These are phyloP conservation scores for Eimeria praecox DNA, from an alignment of 169 alveolate genomes.

Conservation along the genomic window DNA sequence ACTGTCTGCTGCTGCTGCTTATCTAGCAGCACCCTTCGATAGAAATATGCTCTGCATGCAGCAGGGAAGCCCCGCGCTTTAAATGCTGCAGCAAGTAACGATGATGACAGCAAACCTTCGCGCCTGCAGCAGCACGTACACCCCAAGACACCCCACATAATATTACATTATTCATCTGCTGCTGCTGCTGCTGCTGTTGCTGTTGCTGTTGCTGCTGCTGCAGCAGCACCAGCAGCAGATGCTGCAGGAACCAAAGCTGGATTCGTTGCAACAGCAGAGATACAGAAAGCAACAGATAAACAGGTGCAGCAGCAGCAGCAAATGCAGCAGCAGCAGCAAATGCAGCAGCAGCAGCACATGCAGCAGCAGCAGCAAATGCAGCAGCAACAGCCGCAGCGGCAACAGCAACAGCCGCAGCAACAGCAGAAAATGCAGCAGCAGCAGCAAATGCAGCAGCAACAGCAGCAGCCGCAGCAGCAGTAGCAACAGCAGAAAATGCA, in stretches of 20 bases:
- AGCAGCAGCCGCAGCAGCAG: neutral
- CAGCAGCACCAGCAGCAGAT: neutral
- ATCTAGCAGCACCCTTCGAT: neutral
- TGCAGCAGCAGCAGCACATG: neutral
- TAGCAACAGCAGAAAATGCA: too few species aligned
- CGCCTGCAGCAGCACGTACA: conserved; percentile 6
- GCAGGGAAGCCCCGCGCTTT: neutral
- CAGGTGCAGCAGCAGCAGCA: too few species aligned
- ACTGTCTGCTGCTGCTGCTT: conserved; percentile 16
- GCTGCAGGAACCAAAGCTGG: neutral
- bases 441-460: neutral
- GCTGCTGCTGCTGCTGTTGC: neutral
- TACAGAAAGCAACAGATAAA: too few species aligned
- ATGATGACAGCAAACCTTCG: neutral
- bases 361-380: neutral
- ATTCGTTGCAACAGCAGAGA: too few species aligned
- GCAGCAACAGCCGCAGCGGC: neutral
- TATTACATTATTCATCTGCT: neutral
- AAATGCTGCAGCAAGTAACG: neutral
- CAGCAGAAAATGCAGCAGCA: too few species aligned
- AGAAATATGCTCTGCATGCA: neutral
- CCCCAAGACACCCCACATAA: neutral
- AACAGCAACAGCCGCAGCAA: neutral
- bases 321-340: neutral
- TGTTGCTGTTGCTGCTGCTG: neutral